Evolutionary conservation across 495 filamentous ascomycete genomes (phyloP).

Genomic region (Aspergillus diversus): DNA sequence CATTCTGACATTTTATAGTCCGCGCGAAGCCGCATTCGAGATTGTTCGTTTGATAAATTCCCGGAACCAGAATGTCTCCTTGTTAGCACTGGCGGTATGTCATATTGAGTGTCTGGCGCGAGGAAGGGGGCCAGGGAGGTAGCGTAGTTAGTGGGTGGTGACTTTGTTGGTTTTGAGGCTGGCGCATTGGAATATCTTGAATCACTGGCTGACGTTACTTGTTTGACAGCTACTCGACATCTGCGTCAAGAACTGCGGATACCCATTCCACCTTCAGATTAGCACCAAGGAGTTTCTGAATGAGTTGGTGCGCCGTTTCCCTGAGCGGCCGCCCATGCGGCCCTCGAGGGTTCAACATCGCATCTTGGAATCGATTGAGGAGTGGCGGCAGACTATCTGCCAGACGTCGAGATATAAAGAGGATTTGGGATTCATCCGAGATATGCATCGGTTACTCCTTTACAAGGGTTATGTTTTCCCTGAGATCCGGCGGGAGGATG

Average conservation of each 20-base stretch:
- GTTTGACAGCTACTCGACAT: conserved; percentile 82
- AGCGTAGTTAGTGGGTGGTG: too few species aligned
- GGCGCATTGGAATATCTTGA: conserved; percentile 5
- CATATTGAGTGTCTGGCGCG: background rate
- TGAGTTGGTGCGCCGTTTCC: conserved; percentile 94
- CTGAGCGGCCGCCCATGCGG: conserved; percentile 87
- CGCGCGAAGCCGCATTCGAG: conserved; percentile 91
- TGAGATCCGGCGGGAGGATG: conserved; percentile 88
- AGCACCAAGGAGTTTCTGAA: conserved; percentile 98
- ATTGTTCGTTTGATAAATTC: conserved; percentile 96
- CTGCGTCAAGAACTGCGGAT: conserved; percentile 99
- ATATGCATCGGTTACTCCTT: conserved; percentile 94
- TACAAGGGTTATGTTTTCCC: conserved; percentile 98
- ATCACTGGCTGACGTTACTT: conserved; percentile 37
- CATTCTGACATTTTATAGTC: conserved; percentile 49
- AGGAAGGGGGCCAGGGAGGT: background rate
- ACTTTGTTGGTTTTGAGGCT: background rate
- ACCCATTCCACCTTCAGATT: conserved; percentile 98
- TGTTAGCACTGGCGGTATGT: conserved; percentile 77
- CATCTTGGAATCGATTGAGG: conserved; percentile 95
- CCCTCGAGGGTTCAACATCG: conserved; percentile 84
- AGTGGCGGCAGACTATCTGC: conserved; percentile 98
- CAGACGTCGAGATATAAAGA: conserved; percentile 97
- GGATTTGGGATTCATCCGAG: conserved; percentile 91
- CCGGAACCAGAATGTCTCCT: conserved; percentile 90